Evolutionary conservation across 495 filamentous ascomycete genomes (phyloP), one percentile per base, ranked within the genome.

Genomic region (Aspergillus ellipticus): DNA sequence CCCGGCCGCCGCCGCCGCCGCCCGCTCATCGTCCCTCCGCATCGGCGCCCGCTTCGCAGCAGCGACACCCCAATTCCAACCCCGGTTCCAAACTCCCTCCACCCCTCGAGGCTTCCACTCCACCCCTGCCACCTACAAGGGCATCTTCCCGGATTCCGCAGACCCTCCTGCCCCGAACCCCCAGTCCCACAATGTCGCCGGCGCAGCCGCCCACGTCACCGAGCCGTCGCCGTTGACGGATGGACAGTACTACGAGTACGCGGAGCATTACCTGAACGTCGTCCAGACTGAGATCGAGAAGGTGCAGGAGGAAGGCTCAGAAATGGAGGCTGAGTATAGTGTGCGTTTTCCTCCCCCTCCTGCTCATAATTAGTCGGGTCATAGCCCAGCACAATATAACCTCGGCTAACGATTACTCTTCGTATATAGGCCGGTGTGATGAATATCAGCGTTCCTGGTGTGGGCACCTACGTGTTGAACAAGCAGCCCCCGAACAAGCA

Each of bases 401-500:
- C n/a, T 20, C 29, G 28, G 43, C 29, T 50, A 57, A 33, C 28
- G 11, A 28, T 16, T 49, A 13, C 21, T 28, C 29, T 42, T 6
- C 19, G 20, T 19, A 17, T 16, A 42, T 58, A 95, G 89, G 82
- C 89, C 49, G 95, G 94, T 45, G 90, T 97, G 43, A 73, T 99
- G 49, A 92, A 85, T 55, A 69, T 97, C 55, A 72, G 68, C 19
- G 88, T 88, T 39, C 75, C 79, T 0, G 73, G 80, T 0, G 66
- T 81, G 11, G 93, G 92, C 47, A 91, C 83, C 20, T 98, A 91
- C 61, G 87, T 97, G 2, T 78, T 98, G 66, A 97, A 97, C 81
- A 98, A 98, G 74, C 94, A 97, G 70, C 94, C 94, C 0, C 90
- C 92, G 17, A 97, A 96, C 78, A 90, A 87, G 75, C 94, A 98